Base-by-base conservation (phyloP, 2,329 filamentous ascomycete species). In the Corynespora cassiicola region DNA sequence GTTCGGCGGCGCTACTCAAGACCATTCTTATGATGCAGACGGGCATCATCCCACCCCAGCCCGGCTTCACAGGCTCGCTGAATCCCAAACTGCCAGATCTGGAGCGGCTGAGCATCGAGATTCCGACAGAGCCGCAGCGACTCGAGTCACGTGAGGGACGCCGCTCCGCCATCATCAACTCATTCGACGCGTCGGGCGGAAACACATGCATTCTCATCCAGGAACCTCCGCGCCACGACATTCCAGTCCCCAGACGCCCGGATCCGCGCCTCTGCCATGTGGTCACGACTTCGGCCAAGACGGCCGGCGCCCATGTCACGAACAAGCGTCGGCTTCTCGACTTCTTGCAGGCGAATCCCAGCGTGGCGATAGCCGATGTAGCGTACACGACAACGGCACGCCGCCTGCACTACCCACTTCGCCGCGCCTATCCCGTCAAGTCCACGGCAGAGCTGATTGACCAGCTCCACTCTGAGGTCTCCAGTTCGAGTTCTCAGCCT, bases 1-100 rank as follows among this genome's bases (percentile, higher is more conserved):
- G 57, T 39, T 27, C 50, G 47, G 39, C 56, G 0, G 46, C 47
- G 2, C 25, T 68, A 8, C 45, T 68, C 24, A 68, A 68, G 37
- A 44, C 42, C 2, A 31, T 69, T 6, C 35, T 68, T n/a, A 61
- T 68, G 51, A 24, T 68, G 17, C 48, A 57, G 15, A 38, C 62
- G 3, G 22, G 45, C n/a, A 41, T 19, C 1, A 63, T 69, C 27
- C 83, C 84, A 0, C 82, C 81, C 0, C 84, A 88, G 43, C 73
- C 80, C 11, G 84, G 84, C 10, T 85, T 87, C 68, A 86, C 86
- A 65, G 73, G 67, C 4, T 69, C 74, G 41, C 80, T 86, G 47
- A 85, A 85, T 65, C 75, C 75, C 52, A 75, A 71, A 1, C 81
- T 84, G 52, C 80, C 81, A 0, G 67, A 68, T 17, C 65, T 85